Conservation (phyloP, 768 basidiomycete genomes). For the Pleurotus ostreatus region DNA sequence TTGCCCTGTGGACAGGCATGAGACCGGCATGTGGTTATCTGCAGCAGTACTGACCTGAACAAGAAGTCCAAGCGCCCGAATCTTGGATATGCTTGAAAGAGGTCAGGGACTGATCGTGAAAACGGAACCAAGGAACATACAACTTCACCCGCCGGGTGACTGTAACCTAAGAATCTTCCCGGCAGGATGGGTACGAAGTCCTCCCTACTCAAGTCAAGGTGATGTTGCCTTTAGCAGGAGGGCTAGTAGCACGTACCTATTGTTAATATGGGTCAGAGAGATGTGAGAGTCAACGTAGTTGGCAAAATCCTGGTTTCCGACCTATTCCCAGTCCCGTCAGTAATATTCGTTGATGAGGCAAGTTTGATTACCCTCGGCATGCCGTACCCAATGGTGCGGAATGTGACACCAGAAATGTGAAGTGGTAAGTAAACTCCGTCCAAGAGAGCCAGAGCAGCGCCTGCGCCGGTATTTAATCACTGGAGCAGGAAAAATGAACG, state of each 20-base stretch:
- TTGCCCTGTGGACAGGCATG: conserved; percentile 35
- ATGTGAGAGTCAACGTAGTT: conserved; percentile 50
- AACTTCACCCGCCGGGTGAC: conserved; percentile 44
- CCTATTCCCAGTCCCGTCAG: conserved; percentile 20
- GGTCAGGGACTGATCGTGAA: not conserved
- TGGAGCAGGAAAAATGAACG: not conserved
- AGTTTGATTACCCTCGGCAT: conserved; percentile 34
- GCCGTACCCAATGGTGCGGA: conserved; percentile 35
- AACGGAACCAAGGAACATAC: not conserved
- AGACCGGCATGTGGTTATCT: not conserved
- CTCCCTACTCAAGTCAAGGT: conserved; percentile 20
- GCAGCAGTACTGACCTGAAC: conserved; percentile 40
- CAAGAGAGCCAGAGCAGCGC: conserved; percentile 52
- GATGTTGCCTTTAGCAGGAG: not conserved
- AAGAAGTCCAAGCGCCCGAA: conserved; percentile 46
- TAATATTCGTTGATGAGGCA: conserved; percentile 13
- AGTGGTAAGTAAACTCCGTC: conserved; percentile 53
- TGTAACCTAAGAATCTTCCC: conserved; percentile 37
- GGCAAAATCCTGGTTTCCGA: conserved; percentile 60
- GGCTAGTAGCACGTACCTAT: conserved; percentile 29
- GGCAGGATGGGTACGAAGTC: conserved; percentile 40
- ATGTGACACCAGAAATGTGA: conserved; percentile 34
- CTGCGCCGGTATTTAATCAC: conserved; percentile 36
- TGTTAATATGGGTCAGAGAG: conserved; percentile 56
- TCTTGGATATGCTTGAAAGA: conserved; percentile 38